Conservation (phyloP, 2,329 filamentous ascomycete genomes). For the Nothophaeocryptopus gaeumannii region DNA sequence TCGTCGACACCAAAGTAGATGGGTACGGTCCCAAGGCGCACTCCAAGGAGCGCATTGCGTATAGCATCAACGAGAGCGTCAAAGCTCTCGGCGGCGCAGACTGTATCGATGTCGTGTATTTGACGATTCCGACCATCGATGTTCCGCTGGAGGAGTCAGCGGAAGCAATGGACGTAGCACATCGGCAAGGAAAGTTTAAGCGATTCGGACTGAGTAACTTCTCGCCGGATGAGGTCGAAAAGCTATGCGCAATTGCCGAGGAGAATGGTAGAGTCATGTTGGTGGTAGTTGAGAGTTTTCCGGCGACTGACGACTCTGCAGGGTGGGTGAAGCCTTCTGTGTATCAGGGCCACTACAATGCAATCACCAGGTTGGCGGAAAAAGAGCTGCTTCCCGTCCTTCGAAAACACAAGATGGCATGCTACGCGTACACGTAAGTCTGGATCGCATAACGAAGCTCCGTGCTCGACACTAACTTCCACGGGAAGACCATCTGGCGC, state of each 20-base stretch:
- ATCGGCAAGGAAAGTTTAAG: constrained; percentile 47
- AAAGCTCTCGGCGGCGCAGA: too few relatives aligned
- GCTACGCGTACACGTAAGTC: constrained; percentile 40
- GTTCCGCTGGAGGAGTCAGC: constrained; percentile 48
- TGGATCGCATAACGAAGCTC: too few relatives aligned
- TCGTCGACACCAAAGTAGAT: too few relatives aligned
- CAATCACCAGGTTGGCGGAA: constrained; percentile 36
- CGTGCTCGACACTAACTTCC: too few relatives aligned
- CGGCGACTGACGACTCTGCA: not conserved
- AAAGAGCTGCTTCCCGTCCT: constrained; percentile 42
- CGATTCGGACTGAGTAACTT: constrained; percentile 49
- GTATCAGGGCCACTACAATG: constrained; percentile 49
- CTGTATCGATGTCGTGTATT: constrained; percentile 6
- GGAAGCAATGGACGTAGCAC: constrained; percentile 45
- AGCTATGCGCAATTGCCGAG: constrained; percentile 44
- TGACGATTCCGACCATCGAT: constrained; percentile 37
- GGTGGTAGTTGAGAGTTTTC: too few relatives aligned
- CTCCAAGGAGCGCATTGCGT: too few relatives aligned
- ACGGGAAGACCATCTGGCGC: too few relatives aligned
- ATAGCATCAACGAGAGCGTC: too few relatives aligned
- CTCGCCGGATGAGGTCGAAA: constrained; percentile 46
- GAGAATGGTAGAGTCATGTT: constrained; percentile 28
- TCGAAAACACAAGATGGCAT: constrained; percentile 40
- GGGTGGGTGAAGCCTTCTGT: constrained; percentile 43
- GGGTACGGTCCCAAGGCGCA: too few relatives aligned